Conservation (phyloP, 108 stramenopile genomes). For the Epipyxis sp. region DNA sequence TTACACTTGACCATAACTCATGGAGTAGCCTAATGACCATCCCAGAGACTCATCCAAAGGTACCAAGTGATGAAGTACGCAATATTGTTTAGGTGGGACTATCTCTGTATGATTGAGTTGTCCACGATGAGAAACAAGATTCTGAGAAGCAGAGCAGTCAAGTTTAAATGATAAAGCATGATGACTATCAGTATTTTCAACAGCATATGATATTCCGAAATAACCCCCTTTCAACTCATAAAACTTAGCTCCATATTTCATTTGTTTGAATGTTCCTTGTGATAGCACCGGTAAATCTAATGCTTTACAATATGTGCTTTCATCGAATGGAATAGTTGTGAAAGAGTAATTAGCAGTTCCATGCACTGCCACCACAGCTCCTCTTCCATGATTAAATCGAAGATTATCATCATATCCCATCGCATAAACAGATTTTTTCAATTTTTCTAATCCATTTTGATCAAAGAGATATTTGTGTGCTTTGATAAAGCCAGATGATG, state of each 20-base stretch:
- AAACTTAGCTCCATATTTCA: conserved; percentile 29
- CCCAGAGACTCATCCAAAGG: conserved; percentile 1
- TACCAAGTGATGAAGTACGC: conserved; percentile 38
- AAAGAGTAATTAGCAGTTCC: conserved; percentile 28
- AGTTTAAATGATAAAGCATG: conserved; percentile 15
- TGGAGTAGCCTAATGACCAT: conserved; percentile 13
- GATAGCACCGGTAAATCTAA: conserved; percentile 28
- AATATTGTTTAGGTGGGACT: conserved; percentile 30
- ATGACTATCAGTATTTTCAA: conserved; percentile 29
- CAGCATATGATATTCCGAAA: conserved; percentile 18
- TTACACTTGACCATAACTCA: conserved; percentile 10
- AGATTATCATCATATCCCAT: conserved; percentile 39
- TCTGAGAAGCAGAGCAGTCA: conserved; percentile 32
- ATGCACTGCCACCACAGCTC: conserved; percentile 31
- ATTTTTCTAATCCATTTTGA: conserved; percentile 2
- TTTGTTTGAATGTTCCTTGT: conserved; percentile 20
- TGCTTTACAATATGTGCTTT: conserved; percentile 31
- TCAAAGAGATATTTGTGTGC: background rate
- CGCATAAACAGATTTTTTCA: background rate
- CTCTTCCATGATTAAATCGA: conserved; percentile 21
- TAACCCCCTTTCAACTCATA: conserved; percentile 26
- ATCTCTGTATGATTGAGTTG: background rate
- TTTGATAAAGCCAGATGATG: background rate
- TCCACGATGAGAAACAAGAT: conserved; percentile 35
- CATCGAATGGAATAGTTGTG: background rate